Percentiles rank a stretch among this genome's conserved stretches.
Conservation (phyloP, 345 rosid species). For the Eucalyptus polybractea region DNA sequence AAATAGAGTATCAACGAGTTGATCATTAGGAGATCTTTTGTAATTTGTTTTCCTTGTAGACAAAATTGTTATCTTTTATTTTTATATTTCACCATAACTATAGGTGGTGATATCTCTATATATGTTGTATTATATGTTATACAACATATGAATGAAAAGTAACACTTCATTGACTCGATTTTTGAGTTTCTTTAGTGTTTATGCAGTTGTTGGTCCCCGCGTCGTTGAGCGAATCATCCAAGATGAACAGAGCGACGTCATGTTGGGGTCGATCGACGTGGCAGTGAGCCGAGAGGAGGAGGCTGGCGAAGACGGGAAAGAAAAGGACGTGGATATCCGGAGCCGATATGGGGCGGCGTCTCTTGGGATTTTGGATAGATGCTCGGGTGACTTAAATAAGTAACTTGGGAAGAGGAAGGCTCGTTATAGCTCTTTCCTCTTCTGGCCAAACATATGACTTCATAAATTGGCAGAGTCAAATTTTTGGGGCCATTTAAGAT, state of each 20-base stretch:
- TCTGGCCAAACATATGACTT: background rate
- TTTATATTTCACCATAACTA: background rate
- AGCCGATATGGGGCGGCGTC: background rate
- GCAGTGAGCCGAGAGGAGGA: background rate
- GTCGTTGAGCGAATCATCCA: conserved; percentile 18
- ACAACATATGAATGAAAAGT: background rate
- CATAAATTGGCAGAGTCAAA: background rate
- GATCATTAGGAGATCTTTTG: background rate
- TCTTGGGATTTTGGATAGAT: background rate
- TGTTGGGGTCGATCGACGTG: background rate
- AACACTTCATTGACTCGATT: background rate
- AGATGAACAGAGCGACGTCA: background rate
- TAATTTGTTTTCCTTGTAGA: background rate
- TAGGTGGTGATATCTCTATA: background rate
- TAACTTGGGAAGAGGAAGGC: background rate
- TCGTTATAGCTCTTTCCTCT: background rate
- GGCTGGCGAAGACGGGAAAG: background rate
- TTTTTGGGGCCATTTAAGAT: background rate
- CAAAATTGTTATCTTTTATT: background rate
- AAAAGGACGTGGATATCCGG: background rate
- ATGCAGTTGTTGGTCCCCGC: conserved; percentile 19
- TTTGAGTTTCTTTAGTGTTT: background rate
- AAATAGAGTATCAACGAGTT: background rate
- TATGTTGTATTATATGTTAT: background rate
- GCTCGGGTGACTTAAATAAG: background rate